phyloP scores from a whole-genome alignment of 495 filamentous ascomycete species.

The Hypoxylon crocopeplum region DNA sequence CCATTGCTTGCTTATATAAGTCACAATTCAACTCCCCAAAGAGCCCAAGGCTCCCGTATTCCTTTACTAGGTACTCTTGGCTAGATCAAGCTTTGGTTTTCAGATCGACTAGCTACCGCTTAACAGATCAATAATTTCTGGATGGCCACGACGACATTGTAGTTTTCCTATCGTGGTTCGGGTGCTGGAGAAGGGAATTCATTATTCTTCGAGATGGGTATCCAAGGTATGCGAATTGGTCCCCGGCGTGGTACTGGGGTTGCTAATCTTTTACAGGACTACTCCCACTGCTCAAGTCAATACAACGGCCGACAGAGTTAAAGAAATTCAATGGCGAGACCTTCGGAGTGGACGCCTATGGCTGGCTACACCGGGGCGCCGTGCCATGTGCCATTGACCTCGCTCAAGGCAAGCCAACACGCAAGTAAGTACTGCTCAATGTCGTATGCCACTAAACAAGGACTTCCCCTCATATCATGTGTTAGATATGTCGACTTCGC shows the following conservation, averaged over 20 bases:
- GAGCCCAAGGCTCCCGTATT: background rate
- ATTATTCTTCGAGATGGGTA: slow-evolving; percentile 66
- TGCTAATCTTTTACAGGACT: too few relatives aligned
- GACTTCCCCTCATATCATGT: slow-evolving; percentile 4
- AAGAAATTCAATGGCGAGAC: slow-evolving; percentile 89
- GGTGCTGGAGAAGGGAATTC: slow-evolving; percentile 34
- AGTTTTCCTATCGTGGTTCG: slow-evolving; percentile 1
- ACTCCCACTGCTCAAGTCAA: slow-evolving; percentile 91
- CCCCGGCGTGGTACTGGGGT: background rate
- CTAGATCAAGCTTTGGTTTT: too few relatives aligned
- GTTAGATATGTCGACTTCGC: slow-evolving; percentile 88
- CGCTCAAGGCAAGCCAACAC: slow-evolving; percentile 84
- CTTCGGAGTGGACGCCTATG: slow-evolving; percentile 93
- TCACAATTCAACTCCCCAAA: background rate
- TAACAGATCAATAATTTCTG: background rate
- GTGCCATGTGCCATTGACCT: slow-evolving; percentile 91
- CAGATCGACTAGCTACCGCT: too few relatives aligned
- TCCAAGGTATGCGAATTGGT: slow-evolving; percentile 61
- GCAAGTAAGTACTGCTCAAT: slow-evolving; percentile 64
- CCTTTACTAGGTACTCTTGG: too few relatives aligned
- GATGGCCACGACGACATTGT: slow-evolving; percentile 6
- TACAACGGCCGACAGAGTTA: slow-evolving; percentile 85
- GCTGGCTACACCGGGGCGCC: slow-evolving; percentile 96
- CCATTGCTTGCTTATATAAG: background rate
- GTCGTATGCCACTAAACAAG: background rate